Evolutionary conservation across 73 alveolate species (phyloP).

Genomic region (Stentor roeselii): DNA sequence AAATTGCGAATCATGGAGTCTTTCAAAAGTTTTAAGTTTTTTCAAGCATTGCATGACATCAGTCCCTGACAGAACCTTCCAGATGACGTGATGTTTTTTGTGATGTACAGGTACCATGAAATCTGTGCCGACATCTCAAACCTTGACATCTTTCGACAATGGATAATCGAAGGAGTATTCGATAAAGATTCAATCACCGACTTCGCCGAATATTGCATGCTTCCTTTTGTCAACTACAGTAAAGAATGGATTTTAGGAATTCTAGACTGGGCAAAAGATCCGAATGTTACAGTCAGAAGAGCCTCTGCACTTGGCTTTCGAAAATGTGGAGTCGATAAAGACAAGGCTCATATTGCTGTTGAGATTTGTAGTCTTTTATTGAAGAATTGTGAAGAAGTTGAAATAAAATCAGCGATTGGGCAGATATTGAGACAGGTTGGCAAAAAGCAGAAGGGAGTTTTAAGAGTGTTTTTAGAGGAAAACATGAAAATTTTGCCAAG

Average conservation of each 20-base stretch:
- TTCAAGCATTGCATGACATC: not conserved
- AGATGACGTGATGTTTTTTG: not conserved
- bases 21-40: not conserved
- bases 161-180: constrained; percentile 13
- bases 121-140: not conserved
- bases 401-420: constrained; percentile 19
- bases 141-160: not conserved
- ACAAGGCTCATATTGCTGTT: constrained; percentile 6
- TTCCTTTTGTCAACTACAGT: not conserved
- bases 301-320: constrained; percentile 17
- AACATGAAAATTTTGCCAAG: not conserved
- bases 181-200: constrained; percentile 17
- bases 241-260: not conserved
- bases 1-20: not conserved
- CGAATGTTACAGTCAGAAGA: not conserved
- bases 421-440: constrained; percentile 25
- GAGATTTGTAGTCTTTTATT: not conserved
- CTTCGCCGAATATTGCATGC: constrained; percentile 15
- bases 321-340: constrained; percentile 14
- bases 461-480: constrained; percentile 12
- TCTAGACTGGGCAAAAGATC: not conserved
- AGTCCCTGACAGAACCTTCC: constrained; percentile 1
- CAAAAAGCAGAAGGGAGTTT: not conserved
- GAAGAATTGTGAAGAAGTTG: constrained; percentile 10
- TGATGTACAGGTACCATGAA: constrained; percentile 22